Conservation (phyloP, 2,329 filamentous ascomycete genomes). For the Penicillium crustosum region DNA sequence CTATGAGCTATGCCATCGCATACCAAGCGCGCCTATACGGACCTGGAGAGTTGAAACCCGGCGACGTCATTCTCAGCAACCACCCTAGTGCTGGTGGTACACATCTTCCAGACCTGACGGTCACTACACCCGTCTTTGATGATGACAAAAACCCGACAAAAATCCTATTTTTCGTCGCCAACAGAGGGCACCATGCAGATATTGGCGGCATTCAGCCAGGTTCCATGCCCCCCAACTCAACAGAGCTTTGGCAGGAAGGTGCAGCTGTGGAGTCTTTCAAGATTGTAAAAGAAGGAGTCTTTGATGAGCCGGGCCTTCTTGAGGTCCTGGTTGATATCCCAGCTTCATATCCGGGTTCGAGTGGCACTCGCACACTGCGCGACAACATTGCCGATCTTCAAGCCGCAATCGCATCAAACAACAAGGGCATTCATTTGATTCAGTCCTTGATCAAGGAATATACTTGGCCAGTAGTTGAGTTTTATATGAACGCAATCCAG, state of each 20-base stretch:
- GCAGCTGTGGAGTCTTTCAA: slow-evolving; percentile 35
- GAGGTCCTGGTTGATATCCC: not conserved
- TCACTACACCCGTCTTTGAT: slow-evolving; percentile 73
- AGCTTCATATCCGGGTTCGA: slow-evolving; percentile 60
- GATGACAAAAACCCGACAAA: slow-evolving; percentile 44
- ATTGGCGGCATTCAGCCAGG: slow-evolving; percentile 66
- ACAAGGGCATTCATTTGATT: slow-evolving; percentile 42
- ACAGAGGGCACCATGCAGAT: slow-evolving; percentile 64
- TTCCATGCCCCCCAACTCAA: slow-evolving; percentile 42
- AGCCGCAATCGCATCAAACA: slow-evolving; percentile 47
- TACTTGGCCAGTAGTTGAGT: slow-evolving; percentile 53
- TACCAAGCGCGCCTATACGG: slow-evolving; percentile 70
- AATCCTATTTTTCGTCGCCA: slow-evolving; percentile 55
- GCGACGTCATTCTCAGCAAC: slow-evolving; percentile 66
- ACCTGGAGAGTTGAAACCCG: slow-evolving; percentile 65
- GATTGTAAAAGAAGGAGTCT: slow-evolving; percentile 34
- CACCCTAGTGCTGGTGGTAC: slow-evolving; percentile 79
- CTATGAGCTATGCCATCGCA: slow-evolving; percentile 74
- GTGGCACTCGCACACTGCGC: slow-evolving; percentile 63
- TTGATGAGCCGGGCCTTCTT: slow-evolving; percentile 51
- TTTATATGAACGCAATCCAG: slow-evolving; percentile 17
- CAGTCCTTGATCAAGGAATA: slow-evolving; percentile 38
- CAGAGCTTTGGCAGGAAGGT: slow-evolving; percentile 42
- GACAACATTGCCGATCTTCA: slow-evolving; percentile 50
- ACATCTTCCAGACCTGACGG: slow-evolving; percentile 74